Evolutionary conservation across 805 yeast genomes (phyloP).

Genomic region (Nakazawaea populi): DNA sequence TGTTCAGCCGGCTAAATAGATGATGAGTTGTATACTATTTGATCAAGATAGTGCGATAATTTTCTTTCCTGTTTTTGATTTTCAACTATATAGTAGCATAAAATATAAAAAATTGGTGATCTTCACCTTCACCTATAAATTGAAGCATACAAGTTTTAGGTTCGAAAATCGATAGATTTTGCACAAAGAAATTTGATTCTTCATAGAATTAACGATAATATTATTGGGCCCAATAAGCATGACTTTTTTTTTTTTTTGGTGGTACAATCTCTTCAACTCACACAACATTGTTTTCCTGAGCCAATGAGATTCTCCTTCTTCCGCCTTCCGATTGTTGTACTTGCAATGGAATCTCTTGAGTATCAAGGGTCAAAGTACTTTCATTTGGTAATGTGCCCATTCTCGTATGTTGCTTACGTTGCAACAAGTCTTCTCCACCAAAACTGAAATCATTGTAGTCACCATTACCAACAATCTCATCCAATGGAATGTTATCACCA

Average conservation of each 20-base stretch:
- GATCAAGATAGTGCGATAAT: too few species aligned
- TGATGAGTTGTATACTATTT: too few species aligned
- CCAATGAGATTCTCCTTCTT: slow-evolving; percentile 2
- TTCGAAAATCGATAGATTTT: too few species aligned
- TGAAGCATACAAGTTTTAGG: too few species aligned
- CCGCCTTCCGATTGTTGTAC: slow-evolving; percentile 16
- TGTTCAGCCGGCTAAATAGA: too few species aligned
- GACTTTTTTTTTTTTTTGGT: not conserved
- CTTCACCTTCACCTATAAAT: too few species aligned
- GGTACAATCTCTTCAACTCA: not conserved
- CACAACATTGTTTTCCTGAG: not conserved
- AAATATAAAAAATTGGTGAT: too few species aligned
- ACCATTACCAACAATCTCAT: slow-evolving; percentile 7
- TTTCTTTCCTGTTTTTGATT: too few species aligned
- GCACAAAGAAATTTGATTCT: too few species aligned
- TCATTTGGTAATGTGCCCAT: slow-evolving; percentile 10
- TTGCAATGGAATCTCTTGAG: slow-evolving; percentile 34
- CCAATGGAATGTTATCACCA: slow-evolving; percentile 7
- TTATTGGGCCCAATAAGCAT: too few species aligned
- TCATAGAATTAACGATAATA: too few species aligned
- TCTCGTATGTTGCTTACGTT: not conserved
- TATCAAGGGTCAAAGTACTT: slow-evolving; percentile 21
- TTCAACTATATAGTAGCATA: too few species aligned
- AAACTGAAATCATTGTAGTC: slow-evolving; percentile 11
- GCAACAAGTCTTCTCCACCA: slow-evolving; percentile 7